These are phyloP conservation scores for Sporothrix inflata DNA, from an alignment of 2,329 filamentous ascomycete species.

Conservation along the genomic window DNA sequence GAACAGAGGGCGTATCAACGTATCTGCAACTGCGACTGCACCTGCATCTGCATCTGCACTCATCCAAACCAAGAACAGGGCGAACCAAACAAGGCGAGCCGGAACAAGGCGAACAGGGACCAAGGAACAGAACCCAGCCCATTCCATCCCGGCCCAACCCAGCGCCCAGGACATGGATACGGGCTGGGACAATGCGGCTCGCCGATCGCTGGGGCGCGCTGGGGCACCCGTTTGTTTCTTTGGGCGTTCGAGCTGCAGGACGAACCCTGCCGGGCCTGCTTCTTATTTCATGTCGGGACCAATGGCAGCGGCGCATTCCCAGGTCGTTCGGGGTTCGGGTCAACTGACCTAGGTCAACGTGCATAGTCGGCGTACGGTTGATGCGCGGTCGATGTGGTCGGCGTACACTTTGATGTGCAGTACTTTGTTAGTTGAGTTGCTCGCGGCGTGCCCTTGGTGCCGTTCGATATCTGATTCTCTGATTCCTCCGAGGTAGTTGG, in stretches of 20 bases:
- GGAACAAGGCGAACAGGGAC: not conserved
- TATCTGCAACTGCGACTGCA: constrained; percentile 8
- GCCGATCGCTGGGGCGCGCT: constrained; percentile 17
- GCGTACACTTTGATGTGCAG: not conserved
- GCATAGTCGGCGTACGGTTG: not conserved
- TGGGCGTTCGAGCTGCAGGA: not conserved
- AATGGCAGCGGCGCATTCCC: not conserved
- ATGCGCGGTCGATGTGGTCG: too few species aligned
- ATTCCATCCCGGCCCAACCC: constrained; percentile 6
- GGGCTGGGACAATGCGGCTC: not conserved
- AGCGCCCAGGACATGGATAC: constrained; percentile 18
- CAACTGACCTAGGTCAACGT: constrained; percentile 10
- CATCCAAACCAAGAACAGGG: constrained; percentile 1
- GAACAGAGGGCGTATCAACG: not conserved
- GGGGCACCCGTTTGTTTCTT: constrained; percentile 11
- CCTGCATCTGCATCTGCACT: not conserved
- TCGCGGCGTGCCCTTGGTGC: not conserved
- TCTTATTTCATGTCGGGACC: constrained; percentile 6
- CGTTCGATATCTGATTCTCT: not conserved
- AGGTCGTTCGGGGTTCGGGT: not conserved
- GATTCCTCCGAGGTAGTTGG: not conserved
- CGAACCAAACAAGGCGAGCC: constrained; percentile 1
- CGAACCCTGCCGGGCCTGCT: constrained; percentile 6
- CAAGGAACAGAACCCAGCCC: not conserved
- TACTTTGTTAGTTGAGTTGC: not conserved